phyloP scores from a whole-genome alignment of 108 stramenopile genomes.

The Cyclotella cryptica region DNA sequence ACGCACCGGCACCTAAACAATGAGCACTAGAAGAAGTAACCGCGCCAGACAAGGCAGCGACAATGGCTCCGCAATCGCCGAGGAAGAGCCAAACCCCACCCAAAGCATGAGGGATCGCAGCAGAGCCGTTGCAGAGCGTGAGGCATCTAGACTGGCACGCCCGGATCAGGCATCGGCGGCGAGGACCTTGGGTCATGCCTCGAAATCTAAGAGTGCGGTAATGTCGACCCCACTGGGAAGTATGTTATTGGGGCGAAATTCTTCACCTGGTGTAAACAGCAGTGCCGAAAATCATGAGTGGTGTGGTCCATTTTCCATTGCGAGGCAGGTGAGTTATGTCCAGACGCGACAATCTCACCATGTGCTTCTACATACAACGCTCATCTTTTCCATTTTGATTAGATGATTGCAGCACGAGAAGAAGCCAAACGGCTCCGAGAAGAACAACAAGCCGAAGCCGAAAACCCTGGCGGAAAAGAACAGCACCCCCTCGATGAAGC shows the following conservation, averaged over 20 bases:
- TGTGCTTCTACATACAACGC: neutral
- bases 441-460: constrained; percentile 55
- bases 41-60: constrained; percentile 8
- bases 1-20: no score
- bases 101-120: constrained; percentile 66
- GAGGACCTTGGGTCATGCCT: constrained; percentile 62
- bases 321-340: constrained; percentile 55
- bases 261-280: constrained; percentile 23
- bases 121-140: constrained; percentile 85
- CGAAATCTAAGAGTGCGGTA: constrained; percentile 72
- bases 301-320: constrained; percentile 88
- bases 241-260: constrained; percentile 27
- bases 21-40: no score
- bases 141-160: constrained; percentile 75
- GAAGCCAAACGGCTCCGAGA: constrained; percentile 66
- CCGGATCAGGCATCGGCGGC: constrained; percentile 50
- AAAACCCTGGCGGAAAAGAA: constrained; percentile 42
- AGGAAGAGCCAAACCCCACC: constrained; percentile 48
- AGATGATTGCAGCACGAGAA: constrained; percentile 82
- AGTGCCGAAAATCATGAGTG: constrained; percentile 46
- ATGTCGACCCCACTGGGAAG: constrained; percentile 77
- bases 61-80: neutral
- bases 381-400: neutral
- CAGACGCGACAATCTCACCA: no score
- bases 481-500: constrained; percentile 78